Percentiles rank a stretch among this genome's conserved stretches.
Evolutionary conservation across 2,329 filamentous ascomycete genomes (phyloP).

Genomic region (Ascocoryne sarcoides): DNA sequence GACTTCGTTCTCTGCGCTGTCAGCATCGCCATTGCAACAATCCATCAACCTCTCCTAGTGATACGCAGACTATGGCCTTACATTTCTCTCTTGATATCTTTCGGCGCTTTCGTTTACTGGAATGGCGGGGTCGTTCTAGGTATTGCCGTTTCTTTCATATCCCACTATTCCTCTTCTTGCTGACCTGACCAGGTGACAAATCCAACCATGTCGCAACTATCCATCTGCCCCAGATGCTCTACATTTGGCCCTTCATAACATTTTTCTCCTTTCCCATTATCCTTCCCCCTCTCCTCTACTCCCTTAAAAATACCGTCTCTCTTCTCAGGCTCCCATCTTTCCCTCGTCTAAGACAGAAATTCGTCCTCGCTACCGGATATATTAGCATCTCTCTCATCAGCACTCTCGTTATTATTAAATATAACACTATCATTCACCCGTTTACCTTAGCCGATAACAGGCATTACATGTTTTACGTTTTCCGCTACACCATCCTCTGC

Average conservation of each 20-base stretch:
- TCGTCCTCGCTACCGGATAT: conserved; percentile 5
- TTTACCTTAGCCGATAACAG: conserved; percentile 95
- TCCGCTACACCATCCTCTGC: conserved; percentile 68
- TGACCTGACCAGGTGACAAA: conserved; percentile 62
- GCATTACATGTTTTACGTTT: conserved; percentile 96
- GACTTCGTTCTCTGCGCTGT: conserved; percentile 49
- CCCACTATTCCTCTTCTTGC: background rate
- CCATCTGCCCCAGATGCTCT: conserved; percentile 87
- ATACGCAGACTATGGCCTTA: conserved; percentile 47
- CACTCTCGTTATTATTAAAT: conserved; percentile 48
- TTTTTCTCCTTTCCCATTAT: conserved; percentile 86
- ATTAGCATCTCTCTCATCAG: conserved; percentile 5
- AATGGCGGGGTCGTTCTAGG: conserved; percentile 90
- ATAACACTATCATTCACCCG: conserved; percentile 90
- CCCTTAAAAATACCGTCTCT: conserved; percentile 31
- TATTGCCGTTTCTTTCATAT: conserved; percentile 30
- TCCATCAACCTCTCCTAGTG: conserved; percentile 40
- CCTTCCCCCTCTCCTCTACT: conserved; percentile 38
- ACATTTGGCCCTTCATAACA: conserved; percentile 81
- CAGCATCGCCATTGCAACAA: conserved; percentile 53
- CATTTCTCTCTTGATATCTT: conserved; percentile 54
- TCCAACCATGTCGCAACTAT: conserved; percentile 86
- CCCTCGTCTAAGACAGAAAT: conserved; percentile 16
- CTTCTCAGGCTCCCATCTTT: conserved; percentile 20
- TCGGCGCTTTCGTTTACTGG: conserved; percentile 69